Evolutionary conservation across 2,329 filamentous ascomycete species (phyloP), one percentile per base, ranked within the genome.

Genomic region (Endothia cerciana): DNA sequence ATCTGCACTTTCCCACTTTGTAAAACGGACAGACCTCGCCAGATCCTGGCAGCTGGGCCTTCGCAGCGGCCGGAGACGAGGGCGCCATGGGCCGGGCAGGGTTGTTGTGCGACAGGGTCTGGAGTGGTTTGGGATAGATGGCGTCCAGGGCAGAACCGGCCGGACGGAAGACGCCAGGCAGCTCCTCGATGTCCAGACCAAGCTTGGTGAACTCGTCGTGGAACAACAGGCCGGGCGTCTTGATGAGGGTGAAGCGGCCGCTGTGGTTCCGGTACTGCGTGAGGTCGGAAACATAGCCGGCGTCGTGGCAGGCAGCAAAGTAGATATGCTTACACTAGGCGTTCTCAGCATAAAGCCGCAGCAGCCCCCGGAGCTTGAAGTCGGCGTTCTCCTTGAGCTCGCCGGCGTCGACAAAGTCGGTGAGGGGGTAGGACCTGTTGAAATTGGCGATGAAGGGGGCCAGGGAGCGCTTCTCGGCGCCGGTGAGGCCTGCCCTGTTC

Each of bases 241-340:
- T 81, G 53, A 89, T 73, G 13, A 89, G 81, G 0, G 86, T 88
- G 66, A 89, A 81, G 60, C 81, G 80, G 30, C 84, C 79, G 8
- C 75, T 73, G 65, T 81, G 79, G 53, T 81, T 82, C 53, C 76
- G 77, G 70, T 85, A 84, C 8, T 83, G 83, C 5, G 80, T 83
- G 33, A 90, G 76, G 58, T 87, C 80, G 8, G 84, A 81, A 56
- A 87, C 75, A 72, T 89, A 88, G 60, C 83, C 82, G 30, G 79
- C 79, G 70, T 89, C 85, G 69, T 89, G 86, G 70, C 87, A 89
- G 47, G 83, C 86, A 5, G 86, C 88, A 65, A 88, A 86, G 71
- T 85, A 86, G 43, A 90, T 87, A 72, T 89, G 87, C 70, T 85
- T 86, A 77, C 88, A 90, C 71, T 88, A 85, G 3, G 80, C 76